phyloP scores from a whole-genome alignment of 306 rosid species.

The Acacia melanoxylon region DNA sequence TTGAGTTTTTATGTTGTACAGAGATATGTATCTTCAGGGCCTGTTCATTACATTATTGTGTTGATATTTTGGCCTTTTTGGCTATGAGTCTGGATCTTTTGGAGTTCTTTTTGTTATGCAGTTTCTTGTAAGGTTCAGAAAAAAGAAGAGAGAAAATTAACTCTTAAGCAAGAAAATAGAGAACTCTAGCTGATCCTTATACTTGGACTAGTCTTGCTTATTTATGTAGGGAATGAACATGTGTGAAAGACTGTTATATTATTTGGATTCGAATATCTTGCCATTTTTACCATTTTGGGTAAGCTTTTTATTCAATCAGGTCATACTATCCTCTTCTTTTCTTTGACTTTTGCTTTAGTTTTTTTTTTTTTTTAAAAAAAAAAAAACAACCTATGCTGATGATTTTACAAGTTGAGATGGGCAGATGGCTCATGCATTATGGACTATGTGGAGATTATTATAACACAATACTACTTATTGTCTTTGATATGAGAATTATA shows the following conservation, averaged over 20 bases:
- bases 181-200: neutral
- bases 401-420: neutral
- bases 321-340: neutral
- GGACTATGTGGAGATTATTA: neutral
- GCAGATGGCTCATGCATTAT: neutral
- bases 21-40: constrained; percentile 25
- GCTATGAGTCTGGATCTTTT: neutral
- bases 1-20: constrained; percentile 49
- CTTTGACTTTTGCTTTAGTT: neutral
- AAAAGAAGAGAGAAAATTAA: neutral
- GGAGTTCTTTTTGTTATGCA: neutral
- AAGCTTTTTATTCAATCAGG: constrained; percentile 11
- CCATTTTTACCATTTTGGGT: constrained; percentile 26
- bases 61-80: constrained; percentile 26
- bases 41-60: constrained; percentile 40
- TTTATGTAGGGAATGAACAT: constrained; percentile 35
- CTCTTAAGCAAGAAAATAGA: neutral
- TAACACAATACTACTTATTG: no score
- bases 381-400: no score
- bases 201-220: neutral
- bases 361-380: no score
- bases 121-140: neutral
- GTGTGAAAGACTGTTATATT: constrained; percentile 29
- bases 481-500: no score
- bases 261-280: constrained; percentile 31